phyloP scores from a whole-genome alignment of 805 yeast genomes.

The Sungouiozyma ichnusensis region DNA sequence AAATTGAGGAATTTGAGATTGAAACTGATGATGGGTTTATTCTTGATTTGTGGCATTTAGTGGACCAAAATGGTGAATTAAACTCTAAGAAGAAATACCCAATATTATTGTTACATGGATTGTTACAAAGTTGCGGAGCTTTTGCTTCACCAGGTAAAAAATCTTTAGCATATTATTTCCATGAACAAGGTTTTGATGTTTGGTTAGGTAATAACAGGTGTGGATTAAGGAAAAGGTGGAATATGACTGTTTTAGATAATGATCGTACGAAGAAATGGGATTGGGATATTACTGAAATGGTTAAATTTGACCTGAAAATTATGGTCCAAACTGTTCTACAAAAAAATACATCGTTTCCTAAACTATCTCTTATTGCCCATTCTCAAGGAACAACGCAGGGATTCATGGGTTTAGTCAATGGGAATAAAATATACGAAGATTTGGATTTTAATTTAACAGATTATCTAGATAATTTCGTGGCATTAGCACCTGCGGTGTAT shows the following conservation, averaged over 20 bases:
- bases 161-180: constrained; percentile 55
- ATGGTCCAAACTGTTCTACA: constrained; percentile 51
- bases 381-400: constrained; percentile 92
- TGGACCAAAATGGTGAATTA: constrained; percentile 8
- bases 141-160: constrained; percentile 74
- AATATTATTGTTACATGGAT: constrained; percentile 71
- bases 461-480: constrained; percentile 57
- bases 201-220: constrained; percentile 91
- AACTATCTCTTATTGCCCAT: constrained; percentile 64
- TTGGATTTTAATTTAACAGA: constrained; percentile 33
- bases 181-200: constrained; percentile 59
- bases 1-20: constrained; percentile 46
- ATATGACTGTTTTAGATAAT: constrained; percentile 20
- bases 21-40: constrained; percentile 74
- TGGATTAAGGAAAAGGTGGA: constrained; percentile 68
- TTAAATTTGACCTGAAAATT: constrained; percentile 64
- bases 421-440: constrained; percentile 20
- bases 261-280: constrained; percentile 55
- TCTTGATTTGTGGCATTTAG: constrained; percentile 47
- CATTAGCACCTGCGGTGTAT: constrained; percentile 84
- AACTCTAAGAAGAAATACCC: constrained; percentile 38
- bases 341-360: constrained; percentile 26
- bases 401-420: constrained; percentile 53
- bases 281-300: constrained; percentile 87
- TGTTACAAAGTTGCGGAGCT: constrained; percentile 79